A percentile compares a stretch with the other conserved stretches of the same genome.
phyloP scores from a whole-genome alignment of 148 eudicot species.

The Rhododendron henanense region DNA sequence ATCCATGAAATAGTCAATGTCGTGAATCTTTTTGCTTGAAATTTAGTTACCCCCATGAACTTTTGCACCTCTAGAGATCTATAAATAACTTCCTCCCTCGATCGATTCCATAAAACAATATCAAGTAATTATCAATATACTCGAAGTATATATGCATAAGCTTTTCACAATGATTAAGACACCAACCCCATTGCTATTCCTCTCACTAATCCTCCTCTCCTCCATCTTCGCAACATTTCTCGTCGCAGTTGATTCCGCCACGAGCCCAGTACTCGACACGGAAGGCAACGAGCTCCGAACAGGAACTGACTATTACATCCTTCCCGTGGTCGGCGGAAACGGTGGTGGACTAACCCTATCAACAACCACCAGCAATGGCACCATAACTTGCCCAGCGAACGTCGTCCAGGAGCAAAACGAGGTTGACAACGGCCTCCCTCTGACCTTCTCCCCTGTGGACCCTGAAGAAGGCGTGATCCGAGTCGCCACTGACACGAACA shows the following conservation, averaged over 20 bases:
- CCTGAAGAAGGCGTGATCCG: not conserved
- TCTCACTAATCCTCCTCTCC: conserved; percentile 7
- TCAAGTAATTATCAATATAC: not conserved
- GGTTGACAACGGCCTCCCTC: conserved; percentile 17
- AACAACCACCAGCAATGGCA: not conserved
- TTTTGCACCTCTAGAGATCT: not conserved
- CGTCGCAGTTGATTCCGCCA: not conserved
- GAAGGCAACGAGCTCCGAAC: conserved; percentile 18
- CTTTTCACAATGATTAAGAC: not conserved
- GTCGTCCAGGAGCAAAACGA: conserved; percentile 17
- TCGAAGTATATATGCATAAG: not conserved
- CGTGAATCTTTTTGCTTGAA: not conserved
- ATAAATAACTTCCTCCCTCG: not conserved
- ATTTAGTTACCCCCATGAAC: not conserved
- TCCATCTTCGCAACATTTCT: not conserved
- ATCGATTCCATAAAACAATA: too few relatives aligned
- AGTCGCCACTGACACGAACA: conserved; percentile 20
- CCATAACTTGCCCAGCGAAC: conserved; percentile 21
- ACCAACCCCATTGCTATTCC: not conserved
- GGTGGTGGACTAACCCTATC: conserved; percentile 23
- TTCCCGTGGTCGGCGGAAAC: conserved; percentile 23
- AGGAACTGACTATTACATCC: conserved; percentile 20
- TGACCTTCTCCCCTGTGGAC: conserved; percentile 19
- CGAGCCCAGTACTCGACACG: conserved; percentile 18
- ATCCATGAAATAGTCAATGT: not conserved